A percentile compares a stretch with the other conserved stretches of the same genome.
Evolutionary conservation across 163 green algal species (phyloP).

Genomic region (Chlorella variabilis): DNA sequence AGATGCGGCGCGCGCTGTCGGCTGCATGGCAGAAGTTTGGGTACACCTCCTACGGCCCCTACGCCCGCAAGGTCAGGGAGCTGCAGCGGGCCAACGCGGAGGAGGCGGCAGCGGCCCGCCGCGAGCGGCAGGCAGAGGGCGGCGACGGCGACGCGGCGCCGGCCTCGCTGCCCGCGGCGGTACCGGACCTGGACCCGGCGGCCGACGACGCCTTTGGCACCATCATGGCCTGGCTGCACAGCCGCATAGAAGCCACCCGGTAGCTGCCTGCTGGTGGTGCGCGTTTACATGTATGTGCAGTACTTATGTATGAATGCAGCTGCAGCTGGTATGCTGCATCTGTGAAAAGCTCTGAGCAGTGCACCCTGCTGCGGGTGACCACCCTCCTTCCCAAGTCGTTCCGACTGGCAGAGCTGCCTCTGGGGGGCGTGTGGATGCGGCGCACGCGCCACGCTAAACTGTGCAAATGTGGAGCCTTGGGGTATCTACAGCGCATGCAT

Average conservation of each 20-base stretch:
- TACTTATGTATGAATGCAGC: too few relatives aligned
- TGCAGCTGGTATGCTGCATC: too few relatives aligned
- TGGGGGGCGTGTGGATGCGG: too few relatives aligned
- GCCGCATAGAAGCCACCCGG: background rate
- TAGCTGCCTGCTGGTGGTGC: background rate
- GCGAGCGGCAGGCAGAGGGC: too few relatives aligned
- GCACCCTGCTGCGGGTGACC: too few relatives aligned
- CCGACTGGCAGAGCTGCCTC: too few relatives aligned
- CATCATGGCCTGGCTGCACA: conserved; percentile 33
- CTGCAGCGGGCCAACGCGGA: background rate
- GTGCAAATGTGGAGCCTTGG: too few relatives aligned
- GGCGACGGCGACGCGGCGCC: background rate
- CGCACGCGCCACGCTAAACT: too few relatives aligned
- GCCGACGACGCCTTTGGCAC: conserved; percentile 17
- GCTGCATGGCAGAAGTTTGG: conserved; percentile 33
- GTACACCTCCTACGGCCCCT: conserved; percentile 6
- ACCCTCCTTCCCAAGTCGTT: too few relatives aligned
- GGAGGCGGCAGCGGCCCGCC: background rate
- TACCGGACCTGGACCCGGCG: conserved; percentile 8
- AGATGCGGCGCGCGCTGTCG: conserved; percentile 47
- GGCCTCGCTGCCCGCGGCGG: background rate
- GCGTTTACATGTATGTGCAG: too few relatives aligned
- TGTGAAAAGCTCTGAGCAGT: too few relatives aligned
- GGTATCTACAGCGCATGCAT: too few relatives aligned
- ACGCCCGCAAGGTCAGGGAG: background rate